Conservation (phyloP, 306 rosid genomes). For the Quercus wislizeni region DNA sequence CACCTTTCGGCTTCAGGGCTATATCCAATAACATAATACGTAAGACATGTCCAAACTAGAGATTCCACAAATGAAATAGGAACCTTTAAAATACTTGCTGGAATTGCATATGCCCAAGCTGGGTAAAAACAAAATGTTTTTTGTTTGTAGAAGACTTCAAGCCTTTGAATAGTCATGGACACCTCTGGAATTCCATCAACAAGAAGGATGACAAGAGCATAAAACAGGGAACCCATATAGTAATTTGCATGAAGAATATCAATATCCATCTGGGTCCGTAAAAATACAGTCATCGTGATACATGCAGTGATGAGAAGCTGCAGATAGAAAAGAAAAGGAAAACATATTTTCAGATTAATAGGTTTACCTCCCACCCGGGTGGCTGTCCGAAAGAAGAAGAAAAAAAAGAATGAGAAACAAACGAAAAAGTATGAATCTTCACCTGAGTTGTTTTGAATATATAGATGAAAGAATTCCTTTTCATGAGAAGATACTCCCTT, state of each 20-base stretch:
- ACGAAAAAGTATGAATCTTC: not conserved
- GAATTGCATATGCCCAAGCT: constrained; percentile 60
- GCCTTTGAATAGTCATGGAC: constrained; percentile 40
- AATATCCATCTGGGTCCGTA: constrained; percentile 34
- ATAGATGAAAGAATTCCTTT: constrained; percentile 33
- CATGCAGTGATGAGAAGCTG: constrained; percentile 37
- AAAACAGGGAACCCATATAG: constrained; percentile 48
- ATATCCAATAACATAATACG: constrained; percentile 55
- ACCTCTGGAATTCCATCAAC: constrained; percentile 44
- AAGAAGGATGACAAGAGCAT: constrained; percentile 25
- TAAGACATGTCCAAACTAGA: constrained; percentile 47
- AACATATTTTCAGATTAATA: not conserved
- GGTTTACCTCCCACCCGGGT: no score
- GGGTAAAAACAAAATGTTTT: constrained; percentile 34
- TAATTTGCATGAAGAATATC: constrained; percentile 31
- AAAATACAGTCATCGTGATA: constrained; percentile 50
- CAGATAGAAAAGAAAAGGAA: not conserved
- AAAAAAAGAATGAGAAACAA: not conserved
- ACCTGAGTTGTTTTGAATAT: constrained; percentile 46
- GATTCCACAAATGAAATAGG: constrained; percentile 46
- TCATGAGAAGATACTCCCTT: constrained; percentile 49
- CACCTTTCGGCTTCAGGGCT: constrained; percentile 38
- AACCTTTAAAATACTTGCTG: constrained; percentile 37
- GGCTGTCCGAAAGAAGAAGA: not conserved
- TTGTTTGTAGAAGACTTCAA: constrained; percentile 46